Evolutionary conservation across 2,329 filamentous ascomycete species (phyloP), one percentile per base, ranked within the genome.

Genomic region (Phaeosphaeriaceae sp.): DNA sequence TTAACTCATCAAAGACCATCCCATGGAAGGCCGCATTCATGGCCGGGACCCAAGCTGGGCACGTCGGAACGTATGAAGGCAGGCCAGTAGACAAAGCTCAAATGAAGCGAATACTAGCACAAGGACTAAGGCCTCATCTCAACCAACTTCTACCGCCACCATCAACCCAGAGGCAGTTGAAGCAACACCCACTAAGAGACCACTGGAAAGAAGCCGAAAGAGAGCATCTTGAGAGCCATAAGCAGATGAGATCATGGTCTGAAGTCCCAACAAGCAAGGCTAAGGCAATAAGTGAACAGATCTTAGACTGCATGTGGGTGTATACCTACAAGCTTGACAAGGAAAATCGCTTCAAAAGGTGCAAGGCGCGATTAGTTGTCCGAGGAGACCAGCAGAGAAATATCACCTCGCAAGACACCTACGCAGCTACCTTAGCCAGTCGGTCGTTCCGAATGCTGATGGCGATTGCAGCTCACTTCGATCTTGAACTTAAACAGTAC

Each of bases 331-430:
- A 36, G 21, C 34, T 45, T 8, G 15, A 45, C n/a, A 37, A 45
- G 20, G 5, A 44, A n/a, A 8, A 36, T 16, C 53, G 49, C 33
- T 32, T 59, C 0, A 30, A 23, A 1, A 48, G 43, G 18, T 41
- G 15, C 17, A 56, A 58, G 18, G 46, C 52, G 13, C 18, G 49
- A 21, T 7, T 58, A 2, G 38, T 26, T 38, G 49, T 53, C 18
- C 12, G 8, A 5, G 8, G 8, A 23, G 21, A 23, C 8, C 8
- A 23, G 21, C 8, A 23, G 8, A 4, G 8, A 23, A 23, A 23
- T 23, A 23, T 23, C 8, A 23, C 8, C 4, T 8, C 8, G 8
- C n/a, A n/a, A n/a, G n/a, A n/a, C n/a, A n/a, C n/a, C n/a, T n/a
- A n/a, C n/a, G n/a, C n/a, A n/a, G n/a, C 30, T 33, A 33, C 12